Evolutionary conservation across 352 stramenopile species (phyloP).

Genomic region (Halophytophthora polymorphica): DNA sequence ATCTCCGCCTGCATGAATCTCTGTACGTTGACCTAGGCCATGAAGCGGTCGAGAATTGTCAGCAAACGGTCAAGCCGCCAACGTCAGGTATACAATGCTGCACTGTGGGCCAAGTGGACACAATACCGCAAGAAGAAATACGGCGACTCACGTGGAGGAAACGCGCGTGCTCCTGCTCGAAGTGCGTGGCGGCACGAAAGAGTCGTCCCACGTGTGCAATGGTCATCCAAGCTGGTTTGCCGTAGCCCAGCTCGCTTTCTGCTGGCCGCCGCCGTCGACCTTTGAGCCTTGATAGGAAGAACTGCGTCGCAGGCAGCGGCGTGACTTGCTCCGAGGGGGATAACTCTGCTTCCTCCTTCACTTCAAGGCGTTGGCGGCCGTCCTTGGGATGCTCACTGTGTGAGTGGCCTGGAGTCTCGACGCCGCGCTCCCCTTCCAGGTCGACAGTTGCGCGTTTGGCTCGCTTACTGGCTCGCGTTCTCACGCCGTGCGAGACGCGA

Average conservation of each 20-base stretch:
- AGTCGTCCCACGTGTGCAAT: constrained; percentile 58
- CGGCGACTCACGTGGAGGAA: constrained; percentile 61
- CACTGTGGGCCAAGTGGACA: neutral
- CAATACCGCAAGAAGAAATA: constrained; percentile 1
- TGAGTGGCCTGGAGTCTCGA: neutral
- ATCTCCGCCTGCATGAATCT: constrained; percentile 41
- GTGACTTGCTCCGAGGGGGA: constrained; percentile 4
- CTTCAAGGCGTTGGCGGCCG: neutral
- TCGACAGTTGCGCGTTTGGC: neutral
- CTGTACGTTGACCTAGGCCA: constrained; percentile 37
- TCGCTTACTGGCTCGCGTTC: neutral
- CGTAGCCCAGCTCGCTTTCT: constrained; percentile 39
- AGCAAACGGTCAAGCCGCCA: neutral
- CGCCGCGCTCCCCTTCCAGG: neutral
- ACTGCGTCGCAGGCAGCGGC: constrained; percentile 51
- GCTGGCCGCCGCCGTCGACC: constrained; percentile 44
- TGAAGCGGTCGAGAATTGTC: constrained; percentile 3
- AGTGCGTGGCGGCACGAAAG: constrained; percentile 42
- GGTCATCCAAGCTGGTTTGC: constrained; percentile 50
- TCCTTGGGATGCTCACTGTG: neutral
- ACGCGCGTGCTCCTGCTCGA: constrained; percentile 51
- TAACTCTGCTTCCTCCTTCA: neutral
- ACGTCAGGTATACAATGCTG: neutral
- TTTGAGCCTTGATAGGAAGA: constrained; percentile 59
- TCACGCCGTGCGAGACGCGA: neutral